phyloP scores from a whole-genome alignment of 176 grass and related monocot species.

The Oryza coarctata region DNA sequence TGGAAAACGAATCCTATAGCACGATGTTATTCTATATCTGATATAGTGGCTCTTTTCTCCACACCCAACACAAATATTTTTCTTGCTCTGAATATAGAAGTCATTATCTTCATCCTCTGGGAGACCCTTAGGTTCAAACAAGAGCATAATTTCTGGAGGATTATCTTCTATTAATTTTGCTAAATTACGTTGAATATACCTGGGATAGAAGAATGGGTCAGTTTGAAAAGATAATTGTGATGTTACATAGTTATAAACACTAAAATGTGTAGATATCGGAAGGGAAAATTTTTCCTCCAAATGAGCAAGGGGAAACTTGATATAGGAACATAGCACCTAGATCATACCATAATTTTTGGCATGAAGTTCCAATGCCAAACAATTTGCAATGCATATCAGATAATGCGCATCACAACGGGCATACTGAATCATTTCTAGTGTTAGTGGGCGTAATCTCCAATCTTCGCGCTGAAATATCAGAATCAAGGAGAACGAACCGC shows the following conservation, averaged over 20 bases:
- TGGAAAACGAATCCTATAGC: constrained; percentile 97
- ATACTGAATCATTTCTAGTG: constrained; percentile 78
- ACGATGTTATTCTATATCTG: constrained; percentile 96
- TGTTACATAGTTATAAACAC: constrained; percentile 11
- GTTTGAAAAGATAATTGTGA: constrained; percentile 21
- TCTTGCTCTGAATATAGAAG: constrained; percentile 97
- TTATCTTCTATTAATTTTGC: constrained; percentile 78
- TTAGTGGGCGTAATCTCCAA: constrained; percentile 91
- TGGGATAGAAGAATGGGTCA: constrained; percentile 37
- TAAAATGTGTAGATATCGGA: not conserved
- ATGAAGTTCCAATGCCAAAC: constrained; percentile 75
- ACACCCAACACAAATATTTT: constrained; percentile 97
- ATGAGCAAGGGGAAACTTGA: not conserved
- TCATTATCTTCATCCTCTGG: constrained; percentile 96
- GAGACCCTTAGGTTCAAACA: constrained; percentile 96
- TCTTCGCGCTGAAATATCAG: constrained; percentile 76
- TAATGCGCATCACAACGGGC: constrained; percentile 86
- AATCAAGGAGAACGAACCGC: not conserved
- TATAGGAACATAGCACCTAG: constrained; percentile 1
- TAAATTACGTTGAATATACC: constrained; percentile 78
- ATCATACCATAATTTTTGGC: constrained; percentile 63
- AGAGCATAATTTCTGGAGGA: constrained; percentile 92
- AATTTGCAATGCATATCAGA: constrained; percentile 82
- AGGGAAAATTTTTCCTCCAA: not conserved
- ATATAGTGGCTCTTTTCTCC: constrained; percentile 94